Evolutionary conservation across 768 basidiomycete species (phyloP), one percentile per base, ranked within the genome.

Genomic region (Russula griseocarnosa): DNA sequence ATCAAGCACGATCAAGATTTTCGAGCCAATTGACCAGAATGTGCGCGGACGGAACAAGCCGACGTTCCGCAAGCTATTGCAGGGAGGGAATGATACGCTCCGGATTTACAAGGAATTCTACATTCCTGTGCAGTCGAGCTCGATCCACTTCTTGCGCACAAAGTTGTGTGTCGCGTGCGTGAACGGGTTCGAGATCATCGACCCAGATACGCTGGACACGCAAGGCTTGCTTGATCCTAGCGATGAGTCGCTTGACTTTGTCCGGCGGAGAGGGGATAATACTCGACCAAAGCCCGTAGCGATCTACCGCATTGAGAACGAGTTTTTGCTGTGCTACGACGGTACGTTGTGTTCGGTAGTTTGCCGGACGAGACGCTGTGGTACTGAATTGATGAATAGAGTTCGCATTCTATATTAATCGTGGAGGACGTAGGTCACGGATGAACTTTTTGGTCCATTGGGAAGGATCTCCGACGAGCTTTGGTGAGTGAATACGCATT

Each of bases 391-490:
- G 30, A 26, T 1, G 55, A 44, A 40, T 69, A 97, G 97, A 98
- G 76, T 99, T 98, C 73, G 97, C 97, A 0, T 98, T 99, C 73
- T 98, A 98, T 74, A 94, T 99, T 68, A 96, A 98, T 76, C 93
- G 92, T 79, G 95, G 87, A 66, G 97, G 97, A 3, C 90, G 93
- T 79, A 81, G 94, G 65, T 92, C 95, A 55, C 80, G 92, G 58
- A 88, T 85, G 66, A 87, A 92, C 62, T 98, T 98, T 79, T 92
- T 95, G 83, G 92, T 98, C 16, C 82, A 91, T 67, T 99, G 97
- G 97, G 96, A 98, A 75, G 97, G 97, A 10, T 81, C 80, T 50
- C 97, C 97, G 0, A 92, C 92, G 6, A 88, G 90, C 42, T 98
- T 99, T 71, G 97, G 96, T 97, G 73, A 71, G 92, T 77, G 3